These are phyloP conservation scores for Leucoagaricus sp. DNA, from an alignment of 1,284 basidiomycete genomes.

Conservation along the genomic window DNA sequence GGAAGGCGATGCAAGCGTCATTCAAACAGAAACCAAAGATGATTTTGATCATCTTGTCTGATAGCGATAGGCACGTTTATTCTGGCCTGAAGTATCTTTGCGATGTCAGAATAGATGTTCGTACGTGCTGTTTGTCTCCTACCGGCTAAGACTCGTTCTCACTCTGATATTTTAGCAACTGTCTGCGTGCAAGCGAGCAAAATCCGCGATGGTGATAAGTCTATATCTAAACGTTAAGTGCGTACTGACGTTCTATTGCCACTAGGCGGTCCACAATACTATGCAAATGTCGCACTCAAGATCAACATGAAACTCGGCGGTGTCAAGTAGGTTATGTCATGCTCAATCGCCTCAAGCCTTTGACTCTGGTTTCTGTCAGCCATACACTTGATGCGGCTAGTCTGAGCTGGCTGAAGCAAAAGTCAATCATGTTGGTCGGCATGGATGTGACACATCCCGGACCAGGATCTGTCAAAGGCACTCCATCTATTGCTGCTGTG, in stretches of 20 bases:
- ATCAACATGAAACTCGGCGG: slow-evolving; percentile 83
- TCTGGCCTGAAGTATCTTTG: slow-evolving; percentile 70
- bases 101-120: slow-evolving; percentile 63
- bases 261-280: slow-evolving; percentile 67
- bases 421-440: slow-evolving; percentile 76
- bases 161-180: slow-evolving; percentile 38
- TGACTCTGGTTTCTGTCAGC: slow-evolving; percentile 25
- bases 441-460: slow-evolving; percentile 86
- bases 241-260: slow-evolving; percentile 24
- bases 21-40: slow-evolving; percentile 33
- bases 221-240: neutral
- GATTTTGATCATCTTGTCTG: slow-evolving; percentile 62
- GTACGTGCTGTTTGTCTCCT: slow-evolving; percentile 29
- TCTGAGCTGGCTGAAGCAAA: slow-evolving; percentile 55
- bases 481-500: slow-evolving; percentile 78
- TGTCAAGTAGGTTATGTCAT: slow-evolving; percentile 48
- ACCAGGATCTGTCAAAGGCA: slow-evolving; percentile 62
- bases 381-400: slow-evolving; percentile 56
- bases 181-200: slow-evolving; percentile 70
- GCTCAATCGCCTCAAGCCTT: neutral
- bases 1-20: slow-evolving; percentile 23
- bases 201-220: slow-evolving; percentile 46
- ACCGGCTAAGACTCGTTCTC: neutral
- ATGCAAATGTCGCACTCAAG: slow-evolving; percentile 77
- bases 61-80: slow-evolving; percentile 68